A percentile compares a stretch with the other conserved stretches of the same genome.
phyloP scores from a whole-genome alignment of 2,329 filamentous ascomycete species.

The Botryotinia narcissicola region DNA sequence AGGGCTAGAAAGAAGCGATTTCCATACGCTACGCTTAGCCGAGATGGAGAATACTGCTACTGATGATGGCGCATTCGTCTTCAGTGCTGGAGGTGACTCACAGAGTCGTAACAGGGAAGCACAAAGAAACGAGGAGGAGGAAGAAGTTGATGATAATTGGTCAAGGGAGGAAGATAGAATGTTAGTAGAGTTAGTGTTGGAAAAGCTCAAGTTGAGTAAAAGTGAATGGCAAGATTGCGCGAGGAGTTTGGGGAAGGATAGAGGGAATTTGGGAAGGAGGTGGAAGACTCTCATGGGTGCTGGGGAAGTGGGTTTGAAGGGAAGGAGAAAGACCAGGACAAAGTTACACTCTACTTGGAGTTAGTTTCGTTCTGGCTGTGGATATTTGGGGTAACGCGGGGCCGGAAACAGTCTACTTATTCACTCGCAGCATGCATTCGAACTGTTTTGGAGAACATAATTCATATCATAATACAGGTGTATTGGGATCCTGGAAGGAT shows the following conservation, averaged over 20 bases:
- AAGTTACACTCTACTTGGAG: slow-evolving; percentile 57
- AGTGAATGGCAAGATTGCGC: slow-evolving; percentile 68
- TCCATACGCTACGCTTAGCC: slow-evolving; percentile 49
- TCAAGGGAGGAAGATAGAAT: slow-evolving; percentile 62
- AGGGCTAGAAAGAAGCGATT: slow-evolving; percentile 58
- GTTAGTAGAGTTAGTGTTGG: slow-evolving; percentile 64
- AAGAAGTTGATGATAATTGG: slow-evolving; percentile 45
- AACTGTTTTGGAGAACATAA: neutral
- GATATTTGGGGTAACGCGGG: neutral
- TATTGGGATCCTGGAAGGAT: neutral
- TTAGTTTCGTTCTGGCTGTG: slow-evolving; percentile 31
- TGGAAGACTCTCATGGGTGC: slow-evolving; percentile 62
- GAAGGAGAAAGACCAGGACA: slow-evolving; percentile 42
- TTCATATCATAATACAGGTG: slow-evolving; percentile 2
- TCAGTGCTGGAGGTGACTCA: neutral
- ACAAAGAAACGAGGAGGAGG: slow-evolving; percentile 29
- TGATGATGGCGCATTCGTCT: neutral
- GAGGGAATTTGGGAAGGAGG: slow-evolving; percentile 53
- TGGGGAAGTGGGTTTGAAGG: slow-evolving; percentile 60
- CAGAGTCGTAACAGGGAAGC: slow-evolving; percentile 14
- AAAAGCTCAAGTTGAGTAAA: slow-evolving; percentile 63
- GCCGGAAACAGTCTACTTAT: neutral
- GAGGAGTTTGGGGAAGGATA: slow-evolving; percentile 59
- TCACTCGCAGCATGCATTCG: neutral
- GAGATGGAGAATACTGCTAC: slow-evolving; percentile 10